These are phyloP conservation scores for Iris macrosiphon DNA, from an alignment of 106 monocot genomes.

Conservation along the genomic window DNA sequence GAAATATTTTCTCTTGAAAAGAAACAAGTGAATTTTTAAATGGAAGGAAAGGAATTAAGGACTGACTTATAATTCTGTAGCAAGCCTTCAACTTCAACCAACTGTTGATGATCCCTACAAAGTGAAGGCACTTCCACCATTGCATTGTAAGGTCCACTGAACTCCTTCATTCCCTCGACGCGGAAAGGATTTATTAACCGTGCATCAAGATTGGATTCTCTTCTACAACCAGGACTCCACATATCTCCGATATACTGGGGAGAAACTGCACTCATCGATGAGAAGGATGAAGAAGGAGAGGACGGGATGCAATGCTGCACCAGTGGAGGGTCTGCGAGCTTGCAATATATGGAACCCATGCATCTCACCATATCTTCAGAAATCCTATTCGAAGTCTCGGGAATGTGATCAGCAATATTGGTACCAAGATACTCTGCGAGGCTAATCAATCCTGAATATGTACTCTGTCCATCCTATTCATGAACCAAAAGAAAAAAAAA, in stretches of 20 bases:
- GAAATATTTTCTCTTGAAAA: not conserved
- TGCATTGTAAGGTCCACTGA: slow-evolving; percentile 88
- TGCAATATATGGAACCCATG: slow-evolving; percentile 72
- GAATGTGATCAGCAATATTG: slow-evolving; percentile 58
- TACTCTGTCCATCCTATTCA: slow-evolving; percentile 43
- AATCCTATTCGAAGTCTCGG: slow-evolving; percentile 68
- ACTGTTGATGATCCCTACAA: slow-evolving; percentile 30
- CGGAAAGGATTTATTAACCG: slow-evolving; percentile 84
- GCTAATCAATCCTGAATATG: slow-evolving; percentile 51
- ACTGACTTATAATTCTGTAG: slow-evolving; percentile 64
- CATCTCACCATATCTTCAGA: slow-evolving; percentile 82
- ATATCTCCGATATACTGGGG: slow-evolving; percentile 60
- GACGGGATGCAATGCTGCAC: slow-evolving; percentile 27
- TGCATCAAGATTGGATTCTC: slow-evolving; percentile 48
- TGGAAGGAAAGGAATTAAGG: not conserved
- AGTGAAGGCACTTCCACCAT: slow-evolving; percentile 84
- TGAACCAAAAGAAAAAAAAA: not conserved
- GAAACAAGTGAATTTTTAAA: not conserved
- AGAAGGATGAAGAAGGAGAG: slow-evolving; percentile 86
- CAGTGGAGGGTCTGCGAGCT: slow-evolving; percentile 72
- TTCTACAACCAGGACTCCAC: slow-evolving; percentile 61
- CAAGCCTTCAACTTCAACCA: slow-evolving; percentile 47
- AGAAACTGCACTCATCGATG: slow-evolving; percentile 71
- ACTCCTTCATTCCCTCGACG: slow-evolving; percentile 81
- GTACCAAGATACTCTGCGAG: slow-evolving; percentile 87